Percentiles rank a stretch among this genome's conserved stretches.
Conservation (phyloP, 108 stramenopile species). For the Cafeteria roenbergensis region DNA sequence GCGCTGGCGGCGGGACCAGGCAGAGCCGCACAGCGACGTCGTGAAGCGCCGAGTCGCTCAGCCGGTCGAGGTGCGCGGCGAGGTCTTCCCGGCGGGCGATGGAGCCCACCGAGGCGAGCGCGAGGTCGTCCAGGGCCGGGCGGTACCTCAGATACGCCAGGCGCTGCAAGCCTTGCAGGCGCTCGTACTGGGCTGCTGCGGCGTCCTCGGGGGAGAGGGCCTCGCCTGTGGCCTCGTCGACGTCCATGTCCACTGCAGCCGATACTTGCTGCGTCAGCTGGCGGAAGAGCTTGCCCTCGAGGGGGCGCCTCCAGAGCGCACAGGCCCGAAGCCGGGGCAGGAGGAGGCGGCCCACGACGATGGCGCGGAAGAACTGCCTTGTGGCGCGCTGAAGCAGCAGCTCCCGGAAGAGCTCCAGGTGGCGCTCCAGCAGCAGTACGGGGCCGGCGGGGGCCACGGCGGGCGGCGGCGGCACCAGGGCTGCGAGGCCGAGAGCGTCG, state of each 20-base stretch:
- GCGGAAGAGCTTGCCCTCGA: slow-evolving; percentile 11
- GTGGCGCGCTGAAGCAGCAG: slow-evolving; percentile 38
- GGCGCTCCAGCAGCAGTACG: slow-evolving; percentile 13
- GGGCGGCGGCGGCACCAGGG: too few relatives aligned
- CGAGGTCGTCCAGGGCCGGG: slow-evolving; percentile 37
- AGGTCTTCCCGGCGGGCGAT: slow-evolving; percentile 36
- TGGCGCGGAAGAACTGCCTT: slow-evolving; percentile 38
- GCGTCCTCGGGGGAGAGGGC: slow-evolving; percentile 28
- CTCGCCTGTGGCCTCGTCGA: neutral
- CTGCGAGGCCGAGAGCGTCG: too few relatives aligned
- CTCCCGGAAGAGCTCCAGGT: slow-evolving; percentile 35
- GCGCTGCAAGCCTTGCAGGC: slow-evolving; percentile 55
- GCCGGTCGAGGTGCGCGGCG: slow-evolving; percentile 31
- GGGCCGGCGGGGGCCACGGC: too few relatives aligned
- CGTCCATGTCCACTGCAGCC: slow-evolving; percentile 1
- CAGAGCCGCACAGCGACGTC: slow-evolving; percentile 59
- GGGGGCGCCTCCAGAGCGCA: slow-evolving; percentile 14
- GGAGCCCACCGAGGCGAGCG: slow-evolving; percentile 54
- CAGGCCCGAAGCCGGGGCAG: slow-evolving; percentile 39
- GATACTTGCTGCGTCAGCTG: slow-evolving; percentile 26
- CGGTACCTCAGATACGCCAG: slow-evolving; percentile 54
- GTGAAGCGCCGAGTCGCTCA: slow-evolving; percentile 42
- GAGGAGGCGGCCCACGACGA: slow-evolving; percentile 39
- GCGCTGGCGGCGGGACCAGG: slow-evolving; percentile 32
- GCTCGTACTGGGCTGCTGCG: slow-evolving; percentile 32